These are phyloP conservation scores for Diaporthe destruens DNA, from an alignment of 2,329 filamentous ascomycete genomes.

Conservation along the genomic window DNA sequence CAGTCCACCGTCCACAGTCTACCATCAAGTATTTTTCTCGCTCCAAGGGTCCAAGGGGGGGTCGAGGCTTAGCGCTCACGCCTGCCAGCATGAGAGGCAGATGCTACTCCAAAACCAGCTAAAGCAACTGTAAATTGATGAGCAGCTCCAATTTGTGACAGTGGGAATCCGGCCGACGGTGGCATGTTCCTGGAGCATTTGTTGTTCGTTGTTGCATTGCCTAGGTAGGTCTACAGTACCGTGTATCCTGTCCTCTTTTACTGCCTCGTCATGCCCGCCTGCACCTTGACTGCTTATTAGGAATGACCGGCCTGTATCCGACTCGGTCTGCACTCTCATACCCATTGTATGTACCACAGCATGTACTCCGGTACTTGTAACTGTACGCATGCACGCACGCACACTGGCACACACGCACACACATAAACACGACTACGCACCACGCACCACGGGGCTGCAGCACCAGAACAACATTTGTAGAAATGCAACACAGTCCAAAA, in stretches of 20 bases:
- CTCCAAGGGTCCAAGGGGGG: slow-evolving; percentile 23
- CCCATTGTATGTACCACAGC: not conserved
- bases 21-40: slow-evolving; percentile 11
- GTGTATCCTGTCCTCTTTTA: not conserved
- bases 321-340: not conserved
- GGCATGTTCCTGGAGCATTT: slow-evolving; percentile 29
- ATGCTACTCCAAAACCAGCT: slow-evolving; percentile 32
- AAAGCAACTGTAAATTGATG: slow-evolving; percentile 32
- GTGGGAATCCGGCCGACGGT: slow-evolving; percentile 28
- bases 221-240: not conserved
- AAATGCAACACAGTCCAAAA: slow-evolving; percentile 27
- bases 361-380: no score
- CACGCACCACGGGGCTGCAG: slow-evolving; percentile 26
- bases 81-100: slow-evolving; percentile 18
- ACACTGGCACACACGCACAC: not conserved
- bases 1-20: not conserved
- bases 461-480: slow-evolving; percentile 30
- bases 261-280: not conserved
- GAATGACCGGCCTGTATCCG: slow-evolving; percentile 11
- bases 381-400: not conserved
- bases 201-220: slow-evolving; percentile 1
- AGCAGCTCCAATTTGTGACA: slow-evolving; percentile 27
- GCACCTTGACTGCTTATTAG: not conserved
- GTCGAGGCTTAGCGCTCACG: slow-evolving; percentile 29
- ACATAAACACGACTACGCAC: no score